A percentile compares a stretch with the other conserved stretches of the same genome.
These are phyloP conservation scores for Fraxinus angustifolia DNA, from an alignment of 305 asterid genomes.

Conservation along the genomic window DNA sequence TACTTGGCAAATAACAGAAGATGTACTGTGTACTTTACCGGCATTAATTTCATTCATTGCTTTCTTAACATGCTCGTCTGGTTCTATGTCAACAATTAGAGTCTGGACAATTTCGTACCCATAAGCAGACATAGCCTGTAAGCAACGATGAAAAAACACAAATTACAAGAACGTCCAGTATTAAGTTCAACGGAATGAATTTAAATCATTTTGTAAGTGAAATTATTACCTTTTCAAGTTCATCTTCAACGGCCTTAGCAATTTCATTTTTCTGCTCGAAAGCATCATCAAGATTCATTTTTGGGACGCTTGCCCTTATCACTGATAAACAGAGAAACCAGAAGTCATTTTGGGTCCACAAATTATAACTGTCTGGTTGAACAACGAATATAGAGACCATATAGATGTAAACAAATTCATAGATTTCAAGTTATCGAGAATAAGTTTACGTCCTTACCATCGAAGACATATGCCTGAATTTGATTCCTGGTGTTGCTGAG, in stretches of 20 bases:
- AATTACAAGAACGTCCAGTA: neutral
- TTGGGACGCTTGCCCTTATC: constrained; percentile 22
- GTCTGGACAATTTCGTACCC: constrained; percentile 1
- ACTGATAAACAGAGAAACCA: neutral
- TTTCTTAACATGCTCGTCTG: neutral
- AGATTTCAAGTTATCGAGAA: neutral
- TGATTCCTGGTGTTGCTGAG: constrained; percentile 20
- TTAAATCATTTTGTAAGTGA: neutral
- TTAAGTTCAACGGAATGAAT: neutral
- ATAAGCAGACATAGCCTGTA: constrained; percentile 15
- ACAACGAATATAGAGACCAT: neutral
- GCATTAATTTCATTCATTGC: neutral
- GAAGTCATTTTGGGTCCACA: neutral
- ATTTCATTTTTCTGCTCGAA: constrained; percentile 25
- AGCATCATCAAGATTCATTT: constrained; percentile 12
- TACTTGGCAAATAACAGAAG: neutral
- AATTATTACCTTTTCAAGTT: neutral
- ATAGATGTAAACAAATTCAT: neutral
- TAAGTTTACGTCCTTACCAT: neutral
- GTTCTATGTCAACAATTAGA: neutral
- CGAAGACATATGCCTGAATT: constrained; percentile 23
- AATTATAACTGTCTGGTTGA: neutral
- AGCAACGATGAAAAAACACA: neutral
- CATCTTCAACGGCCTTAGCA: constrained; percentile 1
- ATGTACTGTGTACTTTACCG: neutral